Evolutionary conservation across 2,329 filamentous ascomycete species (phyloP).

Genomic region (Decorospora gaudefroyi): DNA sequence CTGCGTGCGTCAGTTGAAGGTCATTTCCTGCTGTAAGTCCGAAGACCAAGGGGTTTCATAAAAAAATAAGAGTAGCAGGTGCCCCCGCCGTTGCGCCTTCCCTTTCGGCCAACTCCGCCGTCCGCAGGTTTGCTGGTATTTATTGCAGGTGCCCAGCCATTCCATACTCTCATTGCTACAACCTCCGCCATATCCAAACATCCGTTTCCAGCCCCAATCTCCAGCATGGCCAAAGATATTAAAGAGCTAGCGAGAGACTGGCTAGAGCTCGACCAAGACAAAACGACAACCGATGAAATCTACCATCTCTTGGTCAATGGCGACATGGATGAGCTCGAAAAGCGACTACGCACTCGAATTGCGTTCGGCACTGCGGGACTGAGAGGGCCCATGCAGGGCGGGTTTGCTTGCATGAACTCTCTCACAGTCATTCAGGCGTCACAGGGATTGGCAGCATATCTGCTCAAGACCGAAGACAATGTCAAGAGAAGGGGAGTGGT

Average conservation of each 20-base stretch:
- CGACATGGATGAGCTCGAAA: slow-evolving; percentile 56
- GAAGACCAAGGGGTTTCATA: background rate
- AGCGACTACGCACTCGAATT: slow-evolving; percentile 60
- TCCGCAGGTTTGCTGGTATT: slow-evolving; percentile 33
- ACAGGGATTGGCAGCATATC: slow-evolving; percentile 66
- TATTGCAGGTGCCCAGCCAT: slow-evolving; percentile 9
- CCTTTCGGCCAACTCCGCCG: slow-evolving; percentile 34
- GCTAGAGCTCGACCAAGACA: slow-evolving; percentile 63
- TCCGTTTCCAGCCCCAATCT: background rate
- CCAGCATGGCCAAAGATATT: slow-evolving; percentile 41
- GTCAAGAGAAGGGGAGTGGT: slow-evolving; percentile 57
- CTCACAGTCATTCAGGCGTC: slow-evolving; percentile 66
- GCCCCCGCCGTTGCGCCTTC: slow-evolving; percentile 8
- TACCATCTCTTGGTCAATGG: slow-evolving; percentile 54
- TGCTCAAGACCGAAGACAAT: slow-evolving; percentile 53
- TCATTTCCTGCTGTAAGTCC: background rate
- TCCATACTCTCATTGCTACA: slow-evolving; percentile 5
- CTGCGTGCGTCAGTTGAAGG: background rate
- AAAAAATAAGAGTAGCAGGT: slow-evolving; percentile 13
- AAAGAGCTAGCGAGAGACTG: slow-evolving; percentile 58
- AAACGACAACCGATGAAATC: slow-evolving; percentile 59
- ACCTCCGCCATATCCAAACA: background rate
- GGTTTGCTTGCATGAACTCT: slow-evolving; percentile 65
- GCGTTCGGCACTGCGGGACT: slow-evolving; percentile 67
- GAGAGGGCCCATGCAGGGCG: slow-evolving; percentile 67